Conservation (phyloP, 140 eudicot genomes). For the Artemisia princeps region DNA sequence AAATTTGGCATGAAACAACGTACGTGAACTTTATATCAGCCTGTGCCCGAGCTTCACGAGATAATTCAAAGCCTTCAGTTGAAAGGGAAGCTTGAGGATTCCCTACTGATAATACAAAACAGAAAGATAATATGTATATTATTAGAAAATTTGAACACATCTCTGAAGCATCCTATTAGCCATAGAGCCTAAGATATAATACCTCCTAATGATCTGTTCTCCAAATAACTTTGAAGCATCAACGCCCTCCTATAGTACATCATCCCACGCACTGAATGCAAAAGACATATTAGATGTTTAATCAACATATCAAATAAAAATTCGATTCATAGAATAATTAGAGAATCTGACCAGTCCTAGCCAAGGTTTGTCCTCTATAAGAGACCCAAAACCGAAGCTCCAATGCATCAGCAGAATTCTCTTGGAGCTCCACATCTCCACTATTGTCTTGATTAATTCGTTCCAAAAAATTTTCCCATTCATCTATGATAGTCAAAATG, state of each 20-base stretch:
- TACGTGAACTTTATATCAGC: slow-evolving; percentile 93
- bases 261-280: slow-evolving; percentile 81
- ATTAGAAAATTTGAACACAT: slow-evolving; percentile 1
- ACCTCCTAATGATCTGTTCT: slow-evolving; percentile 81
- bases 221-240: slow-evolving; percentile 87
- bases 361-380: slow-evolving; percentile 89
- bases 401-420: slow-evolving; percentile 52
- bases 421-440: slow-evolving; percentile 73
- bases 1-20: slow-evolving; percentile 93
- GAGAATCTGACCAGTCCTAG: slow-evolving; percentile 72
- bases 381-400: slow-evolving; percentile 99
- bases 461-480: slow-evolving; percentile 92
- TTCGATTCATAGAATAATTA: neutral
- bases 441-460: slow-evolving; percentile 62
- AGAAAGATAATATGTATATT: neutral
- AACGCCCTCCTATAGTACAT: slow-evolving; percentile 96
- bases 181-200: slow-evolving; percentile 15
- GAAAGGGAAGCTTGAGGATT: slow-evolving; percentile 41
- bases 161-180: slow-evolving; percentile 6
- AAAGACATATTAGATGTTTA: neutral
- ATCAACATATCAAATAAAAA: neutral
- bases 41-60: slow-evolving; percentile 94
- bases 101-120: slow-evolving; percentile 32
- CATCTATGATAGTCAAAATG: slow-evolving; percentile 41
- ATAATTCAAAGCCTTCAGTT: slow-evolving; percentile 67